Base-by-base conservation (phyloP, 306 rosid genomes). In the Cucurbita argyrosperma region DNA sequence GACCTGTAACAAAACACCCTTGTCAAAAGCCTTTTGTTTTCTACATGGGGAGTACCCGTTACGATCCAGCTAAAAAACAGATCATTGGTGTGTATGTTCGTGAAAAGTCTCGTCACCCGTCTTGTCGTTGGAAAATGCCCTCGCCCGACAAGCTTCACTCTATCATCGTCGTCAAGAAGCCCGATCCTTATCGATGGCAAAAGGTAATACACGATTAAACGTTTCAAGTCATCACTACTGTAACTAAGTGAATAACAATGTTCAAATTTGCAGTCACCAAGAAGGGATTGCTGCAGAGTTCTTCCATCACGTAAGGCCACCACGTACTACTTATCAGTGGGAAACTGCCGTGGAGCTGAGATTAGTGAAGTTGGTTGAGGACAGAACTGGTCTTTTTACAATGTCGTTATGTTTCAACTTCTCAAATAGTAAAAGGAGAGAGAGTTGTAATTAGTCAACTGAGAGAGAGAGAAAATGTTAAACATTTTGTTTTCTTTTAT, bases 271-370 rank as follows among this genome's bases (percentile, higher is more conserved):
- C 87, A 94, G 99, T 86, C 97, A 54, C 97, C 96, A 16, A 94
- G 97, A 79, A 91, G 91, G 65, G 96, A 94, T 82, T 89, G 96
- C 18, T 91, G 99, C 75, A 89, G 95, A 85, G 42, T 91, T 76
- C 69, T 89, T 39, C 85, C 96, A 30, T 64, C 95, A 43, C 80
- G 55, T 5, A 85, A 76, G 78, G 56, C 74, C 26, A 21, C 91
- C 21, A 81, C 86, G 15, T 58, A 91, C 86, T 71, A 78, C 87
- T 35, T 94, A 65, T 82, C 85, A 90, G 88, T 91, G 10, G 96
- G 81, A 6, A 86, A 71, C 65, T 94, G 96, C 72, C 78, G 87
- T 49, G 77, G 80, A 2, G 90, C 91, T 5, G 96, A 94, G 65
- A 76, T 88, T 73, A 86, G 84, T 71, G 90, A 85, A 75, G 62